Evolutionary conservation across 177 flowering plant genomes (phyloP), one percentile per base, ranked within the genome.

Genomic region (Telopea speciosissima): DNA sequence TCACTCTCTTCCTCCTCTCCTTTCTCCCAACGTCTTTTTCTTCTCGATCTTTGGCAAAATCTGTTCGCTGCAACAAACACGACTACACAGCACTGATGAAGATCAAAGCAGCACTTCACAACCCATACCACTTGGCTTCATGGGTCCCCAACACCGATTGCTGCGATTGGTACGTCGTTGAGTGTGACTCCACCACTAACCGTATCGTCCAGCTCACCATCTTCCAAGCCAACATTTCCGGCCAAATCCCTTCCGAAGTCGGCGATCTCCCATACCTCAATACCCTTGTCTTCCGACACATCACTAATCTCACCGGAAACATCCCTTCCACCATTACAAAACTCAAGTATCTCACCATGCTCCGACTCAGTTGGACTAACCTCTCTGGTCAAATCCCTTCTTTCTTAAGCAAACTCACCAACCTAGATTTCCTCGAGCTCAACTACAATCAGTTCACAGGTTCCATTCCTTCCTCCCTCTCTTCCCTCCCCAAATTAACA

Each of bases 61-160:
- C 78, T 6, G 52, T 25, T 1, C 59, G 24, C 17, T 81, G 83
- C 75, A 68, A 81, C 61, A 67, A 75, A 24, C 11, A 74, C 5
- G 83, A 81, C 76, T 73, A 76, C 45, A 68, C 66, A n/a, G 73
- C 58, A 54, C 77, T 81, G 25, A 68, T 78, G 22, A 26, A 61
- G 54, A 81, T 81, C 73, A 78, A 81, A 54, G n/a, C 68, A 24
- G 54, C 65, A 69, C 59, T 78, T 2, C 67, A 67, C 69, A 75
- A 75, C 58, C 71, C 80, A 14, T 71, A 69, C 62, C 40, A 23
- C 24, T 65, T 81, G 17, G 72, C 75, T 26, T 78, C 81, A 44
- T 81, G 81, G 83, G 19, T 63, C 26, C 69, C 77, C 11, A 33
- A 45, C 40, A 73, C 69, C 33, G 81, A 78, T 63, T 81, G 83